A percentile compares a stretch with the other conserved stretches of the same genome.
phyloP scores from a whole-genome alignment of 805 yeast species.

The Kodamaea restingae region DNA sequence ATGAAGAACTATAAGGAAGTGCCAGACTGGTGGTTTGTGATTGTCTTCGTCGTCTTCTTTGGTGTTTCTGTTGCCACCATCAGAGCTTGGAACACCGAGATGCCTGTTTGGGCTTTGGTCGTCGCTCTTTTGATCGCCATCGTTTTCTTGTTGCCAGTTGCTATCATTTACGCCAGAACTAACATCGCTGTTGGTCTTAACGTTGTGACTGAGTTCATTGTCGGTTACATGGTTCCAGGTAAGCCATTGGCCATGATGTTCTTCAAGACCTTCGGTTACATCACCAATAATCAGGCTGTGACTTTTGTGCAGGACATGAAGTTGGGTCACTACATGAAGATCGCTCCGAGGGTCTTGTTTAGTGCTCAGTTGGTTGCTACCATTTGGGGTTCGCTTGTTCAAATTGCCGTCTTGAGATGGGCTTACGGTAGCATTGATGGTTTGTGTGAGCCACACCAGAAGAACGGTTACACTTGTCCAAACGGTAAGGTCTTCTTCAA shows the following conservation, averaged over 20 bases:
- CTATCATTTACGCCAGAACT: constrained; percentile 33
- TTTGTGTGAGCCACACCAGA: constrained; percentile 30
- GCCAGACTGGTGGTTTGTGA: constrained; percentile 43
- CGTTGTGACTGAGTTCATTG: constrained; percentile 40
- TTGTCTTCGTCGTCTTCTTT: constrained; percentile 25
- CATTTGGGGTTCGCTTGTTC: constrained; percentile 40
- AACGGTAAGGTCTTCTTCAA: constrained; percentile 39
- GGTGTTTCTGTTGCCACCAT: constrained; percentile 37
- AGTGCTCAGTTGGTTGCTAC: constrained; percentile 43
- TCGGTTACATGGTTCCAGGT: constrained; percentile 45
- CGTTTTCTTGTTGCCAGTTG: constrained; percentile 38
- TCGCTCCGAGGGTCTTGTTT: constrained; percentile 38
- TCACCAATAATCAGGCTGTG: constrained; percentile 47
- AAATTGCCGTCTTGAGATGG: constrained; percentile 41
- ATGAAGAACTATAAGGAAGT: constrained; percentile 44
- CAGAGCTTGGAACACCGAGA: constrained; percentile 38
- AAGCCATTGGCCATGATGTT: constrained; percentile 47
- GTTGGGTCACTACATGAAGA: constrained; percentile 43
- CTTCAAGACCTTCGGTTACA: constrained; percentile 46
- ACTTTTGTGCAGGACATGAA: constrained; percentile 46
- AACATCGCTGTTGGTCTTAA: constrained; percentile 39
- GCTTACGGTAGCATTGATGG: constrained; percentile 31
- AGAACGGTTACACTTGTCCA: constrained; percentile 37
- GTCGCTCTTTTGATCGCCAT: constrained; percentile 38
- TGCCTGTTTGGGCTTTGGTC: constrained; percentile 41